A percentile compares a stretch with the other conserved stretches of the same genome.
Conservation (phyloP, 2,329 filamentous ascomycete species). For the Xylaria sp. region DNA sequence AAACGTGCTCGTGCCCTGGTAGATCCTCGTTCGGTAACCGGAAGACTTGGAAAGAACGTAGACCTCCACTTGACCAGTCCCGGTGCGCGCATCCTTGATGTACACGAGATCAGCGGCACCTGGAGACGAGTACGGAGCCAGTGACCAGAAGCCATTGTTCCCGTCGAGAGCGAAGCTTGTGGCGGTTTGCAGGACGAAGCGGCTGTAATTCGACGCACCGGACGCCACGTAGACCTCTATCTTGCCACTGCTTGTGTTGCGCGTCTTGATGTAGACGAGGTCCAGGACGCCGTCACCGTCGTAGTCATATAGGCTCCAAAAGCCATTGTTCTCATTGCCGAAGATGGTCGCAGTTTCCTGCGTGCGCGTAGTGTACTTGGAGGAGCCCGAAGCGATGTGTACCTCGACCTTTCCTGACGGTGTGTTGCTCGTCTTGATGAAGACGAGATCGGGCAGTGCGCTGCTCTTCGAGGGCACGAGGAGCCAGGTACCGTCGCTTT, state of each 20-base stretch:
- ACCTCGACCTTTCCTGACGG: slow-evolving; percentile 16
- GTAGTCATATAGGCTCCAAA: slow-evolving; percentile 20
- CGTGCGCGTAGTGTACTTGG: slow-evolving; percentile 10
- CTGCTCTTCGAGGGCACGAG: slow-evolving; percentile 11
- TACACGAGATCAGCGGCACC: slow-evolving; percentile 16
- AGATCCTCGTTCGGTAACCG: slow-evolving; percentile 3
- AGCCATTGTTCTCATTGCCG: slow-evolving; percentile 14
- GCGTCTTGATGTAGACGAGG: slow-evolving; percentile 21
- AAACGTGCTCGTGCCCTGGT: slow-evolving; percentile 6
- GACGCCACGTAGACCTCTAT: slow-evolving; percentile 19
- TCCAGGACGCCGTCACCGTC: slow-evolving; percentile 13
- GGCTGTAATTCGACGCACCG: slow-evolving; percentile 8
- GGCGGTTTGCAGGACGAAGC: neutral
- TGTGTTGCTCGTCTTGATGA: slow-evolving; percentile 23
- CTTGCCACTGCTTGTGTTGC: neutral
- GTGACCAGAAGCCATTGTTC: slow-evolving; percentile 13
- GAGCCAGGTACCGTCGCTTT: slow-evolving; percentile 18
- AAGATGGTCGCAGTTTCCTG: slow-evolving; percentile 13
- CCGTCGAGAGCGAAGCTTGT: slow-evolving; percentile 8
- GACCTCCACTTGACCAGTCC: slow-evolving; percentile 4
- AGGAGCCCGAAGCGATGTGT: slow-evolving; percentile 18
- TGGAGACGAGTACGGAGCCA: slow-evolving; percentile 8
- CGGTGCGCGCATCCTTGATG: slow-evolving; percentile 1
- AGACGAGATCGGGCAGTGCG: slow-evolving; percentile 14
- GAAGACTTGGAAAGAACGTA: slow-evolving; percentile 11